Evolutionary conservation across 306 rosid species (phyloP).

Genomic region (Prunus davidiana): DNA sequence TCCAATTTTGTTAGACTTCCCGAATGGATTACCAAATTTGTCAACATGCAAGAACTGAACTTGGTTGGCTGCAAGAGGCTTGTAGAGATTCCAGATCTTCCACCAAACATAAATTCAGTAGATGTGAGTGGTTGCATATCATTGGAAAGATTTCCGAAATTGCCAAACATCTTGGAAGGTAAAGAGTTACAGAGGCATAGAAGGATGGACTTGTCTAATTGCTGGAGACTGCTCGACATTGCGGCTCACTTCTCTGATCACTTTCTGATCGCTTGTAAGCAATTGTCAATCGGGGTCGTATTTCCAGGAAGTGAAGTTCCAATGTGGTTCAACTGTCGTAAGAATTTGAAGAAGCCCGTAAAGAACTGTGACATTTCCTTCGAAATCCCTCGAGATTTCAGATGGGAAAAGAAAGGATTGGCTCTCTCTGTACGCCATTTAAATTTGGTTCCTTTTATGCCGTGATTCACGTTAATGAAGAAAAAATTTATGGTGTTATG

Average conservation of each 20-base stretch:
- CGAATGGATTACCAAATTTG: neutral
- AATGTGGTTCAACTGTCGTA: neutral
- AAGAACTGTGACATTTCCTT: neutral
- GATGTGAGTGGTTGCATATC: neutral
- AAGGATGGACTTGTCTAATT: neutral
- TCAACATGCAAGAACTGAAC: neutral
- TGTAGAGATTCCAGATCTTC: neutral
- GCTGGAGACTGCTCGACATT: neutral
- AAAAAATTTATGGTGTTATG: neutral
- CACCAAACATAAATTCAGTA: neutral
- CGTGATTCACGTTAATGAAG: no score
- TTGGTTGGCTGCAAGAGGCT: neutral
- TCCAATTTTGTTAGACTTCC: neutral
- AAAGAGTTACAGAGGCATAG: neutral
- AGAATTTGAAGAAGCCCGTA: neutral
- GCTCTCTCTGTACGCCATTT: neutral
- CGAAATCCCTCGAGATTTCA: neutral
- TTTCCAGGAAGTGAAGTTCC: constrained; percentile 1
- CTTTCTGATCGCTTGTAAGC: neutral
- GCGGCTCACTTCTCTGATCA: neutral
- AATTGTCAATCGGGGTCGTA: neutral
- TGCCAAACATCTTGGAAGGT: neutral
- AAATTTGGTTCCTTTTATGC: no score
- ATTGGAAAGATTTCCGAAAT: neutral
- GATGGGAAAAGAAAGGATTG: neutral